Conservation (phyloP, 2,329 filamentous ascomycete species). For the Penicillium olsonii region DNA sequence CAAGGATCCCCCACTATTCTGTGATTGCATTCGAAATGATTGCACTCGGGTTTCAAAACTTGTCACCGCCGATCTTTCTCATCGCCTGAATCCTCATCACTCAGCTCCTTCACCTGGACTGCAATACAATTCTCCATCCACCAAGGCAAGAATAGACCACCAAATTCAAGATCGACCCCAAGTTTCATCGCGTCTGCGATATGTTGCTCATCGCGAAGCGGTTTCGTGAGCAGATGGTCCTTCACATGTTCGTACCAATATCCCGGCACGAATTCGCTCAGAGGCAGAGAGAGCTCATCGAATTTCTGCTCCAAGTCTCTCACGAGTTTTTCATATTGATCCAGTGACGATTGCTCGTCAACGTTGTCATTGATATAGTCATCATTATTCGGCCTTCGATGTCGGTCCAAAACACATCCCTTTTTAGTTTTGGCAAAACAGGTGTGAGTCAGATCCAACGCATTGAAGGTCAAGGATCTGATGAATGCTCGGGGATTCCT, state of each 20-base stretch:
- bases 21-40: too few species aligned
- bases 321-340: conserved; percentile 5
- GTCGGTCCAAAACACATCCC: background rate
- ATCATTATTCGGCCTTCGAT: background rate
- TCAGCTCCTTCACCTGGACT: background rate
- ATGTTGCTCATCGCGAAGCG: conserved; percentile 10
- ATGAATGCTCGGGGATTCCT: conserved; percentile 2
- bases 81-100: background rate
- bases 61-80: background rate
- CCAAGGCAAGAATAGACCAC: background rate
- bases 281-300: background rate
- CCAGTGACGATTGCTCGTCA: conserved; percentile 4
- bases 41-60: too few species aligned
- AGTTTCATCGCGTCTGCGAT: background rate
- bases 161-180: background rate
- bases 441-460: conserved; percentile 8
- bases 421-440: background rate
- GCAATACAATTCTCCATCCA: background rate
- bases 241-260: conserved; percentile 7
- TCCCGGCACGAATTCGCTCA: conserved; percentile 11
- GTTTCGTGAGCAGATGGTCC: conserved; percentile 1
- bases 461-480: conserved; percentile 13
- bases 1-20: too few species aligned
- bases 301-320: conserved; percentile 4
- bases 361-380: background rate